Evolutionary conservation across 768 basidiomycete genomes (phyloP), one percentile per base, ranked within the genome.

Genomic region (Podaxis sp.): DNA sequence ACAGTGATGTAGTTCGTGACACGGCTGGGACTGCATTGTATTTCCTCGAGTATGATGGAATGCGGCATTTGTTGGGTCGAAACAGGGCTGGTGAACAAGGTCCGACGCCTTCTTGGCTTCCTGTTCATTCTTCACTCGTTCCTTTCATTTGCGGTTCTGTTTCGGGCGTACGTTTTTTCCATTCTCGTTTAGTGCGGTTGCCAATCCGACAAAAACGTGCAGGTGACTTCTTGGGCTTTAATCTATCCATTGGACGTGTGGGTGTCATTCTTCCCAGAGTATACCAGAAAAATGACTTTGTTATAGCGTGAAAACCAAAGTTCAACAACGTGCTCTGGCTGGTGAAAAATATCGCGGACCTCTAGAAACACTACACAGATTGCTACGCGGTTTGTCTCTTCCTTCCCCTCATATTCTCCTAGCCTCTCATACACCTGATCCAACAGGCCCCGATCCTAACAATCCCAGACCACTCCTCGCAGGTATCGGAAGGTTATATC

Each of bases 231-330:
- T 49, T 94, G 92, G 92, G 90, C 90, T 51, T 73, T 93, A 33
- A 96, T 98, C 63, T 98, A 98, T 80, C 95, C 95, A 12, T 82
- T 96, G 57, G 95, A 96, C 72, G 95, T 96, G 91, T 91, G 77
- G 75, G 87, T 76, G 20, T 56, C 44, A 58, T 36, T 41, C 38
- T 30, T 22, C 57, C 46, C 41, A 50, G 48, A 50, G 51, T 66
- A 3, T 46, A 8, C 49, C 3, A 44, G 54, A 26, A 30, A 12
- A 44, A 36, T 64, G 44, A 55, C 41, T 62, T 66, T 48, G 60
- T 36, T 65, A 20, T 66, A 93, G 91, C 48, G 91, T 95, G 50
- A 94, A 96, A 82, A 98, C 96, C 0, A 96, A 96, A 76, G 82
- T 96, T n/a, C 96, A 98, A 73, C 92, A 96, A 74, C 87, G 96